These are phyloP conservation scores for Penicillium soppii DNA, from an alignment of 495 filamentous ascomycete species.

Conservation along the genomic window DNA sequence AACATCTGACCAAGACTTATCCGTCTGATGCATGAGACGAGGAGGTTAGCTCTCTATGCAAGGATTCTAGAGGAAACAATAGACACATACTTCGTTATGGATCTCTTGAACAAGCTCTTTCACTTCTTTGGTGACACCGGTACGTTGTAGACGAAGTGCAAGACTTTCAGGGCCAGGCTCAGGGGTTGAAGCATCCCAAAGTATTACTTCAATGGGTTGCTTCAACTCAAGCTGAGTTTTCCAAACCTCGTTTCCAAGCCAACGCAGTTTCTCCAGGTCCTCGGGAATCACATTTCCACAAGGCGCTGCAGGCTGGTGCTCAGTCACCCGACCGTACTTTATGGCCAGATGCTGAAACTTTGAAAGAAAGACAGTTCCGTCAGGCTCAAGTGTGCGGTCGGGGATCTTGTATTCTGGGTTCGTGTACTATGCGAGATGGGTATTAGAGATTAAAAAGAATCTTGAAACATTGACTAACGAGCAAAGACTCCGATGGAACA, in stretches of 20 bases:
- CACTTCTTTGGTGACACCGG: constrained; percentile 10
- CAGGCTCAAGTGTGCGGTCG: constrained; percentile 7
- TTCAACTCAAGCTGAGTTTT: not conserved
- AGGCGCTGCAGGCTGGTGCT: constrained; percentile 9
- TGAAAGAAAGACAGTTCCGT: constrained; percentile 15
- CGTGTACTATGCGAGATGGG: constrained; percentile 7
- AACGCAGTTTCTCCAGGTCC: constrained; percentile 10
- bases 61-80: not conserved
- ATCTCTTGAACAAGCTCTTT: constrained; percentile 6
- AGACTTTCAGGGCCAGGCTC: not conserved
- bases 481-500: constrained; percentile 6
- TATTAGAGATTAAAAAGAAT: not conserved
- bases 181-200: constrained; percentile 9
- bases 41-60: not conserved
- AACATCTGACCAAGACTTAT: constrained; percentile 10
- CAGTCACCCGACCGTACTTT: constrained; percentile 14
- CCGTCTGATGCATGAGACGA: not conserved
- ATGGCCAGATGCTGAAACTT: constrained; percentile 14
- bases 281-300: constrained; percentile 9
- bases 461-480: constrained; percentile 2
- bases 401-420: constrained; percentile 1
- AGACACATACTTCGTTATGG: constrained; percentile 7
- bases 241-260: constrained; percentile 2
- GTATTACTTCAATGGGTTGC: constrained; percentile 11
- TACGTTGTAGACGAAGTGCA: constrained; percentile 3